Evolutionary conservation across 768 basidiomycete species (phyloP).

Genomic region (Hygrocybe punicea): DNA sequence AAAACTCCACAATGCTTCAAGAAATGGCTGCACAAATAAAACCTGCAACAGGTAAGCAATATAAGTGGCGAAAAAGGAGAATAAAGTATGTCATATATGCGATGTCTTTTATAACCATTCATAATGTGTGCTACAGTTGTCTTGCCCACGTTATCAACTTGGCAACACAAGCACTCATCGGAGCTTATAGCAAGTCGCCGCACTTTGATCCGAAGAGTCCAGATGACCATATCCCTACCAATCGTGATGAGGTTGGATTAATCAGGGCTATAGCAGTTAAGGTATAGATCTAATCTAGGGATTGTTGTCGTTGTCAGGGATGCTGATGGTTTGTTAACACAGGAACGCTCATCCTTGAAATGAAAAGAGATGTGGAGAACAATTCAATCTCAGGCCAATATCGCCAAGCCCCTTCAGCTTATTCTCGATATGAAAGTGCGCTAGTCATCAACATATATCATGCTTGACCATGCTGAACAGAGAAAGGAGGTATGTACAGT

Average conservation of each 20-base stretch:
- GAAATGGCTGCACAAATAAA: constrained; percentile 21
- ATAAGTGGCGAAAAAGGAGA: not conserved
- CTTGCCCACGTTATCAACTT: constrained; percentile 34
- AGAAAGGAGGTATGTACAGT: constrained; percentile 1
- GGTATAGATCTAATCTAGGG: constrained; percentile 1
- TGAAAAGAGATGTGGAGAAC: constrained; percentile 19
- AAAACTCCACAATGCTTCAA: constrained; percentile 37
- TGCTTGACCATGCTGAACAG: constrained; percentile 20
- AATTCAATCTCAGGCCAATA: constrained; percentile 12
- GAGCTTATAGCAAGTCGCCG: constrained; percentile 16
- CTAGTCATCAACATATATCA: constrained; percentile 33
- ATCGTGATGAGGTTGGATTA: constrained; percentile 23
- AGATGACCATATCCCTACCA: constrained; percentile 15
- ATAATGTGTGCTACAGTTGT: constrained; percentile 19
- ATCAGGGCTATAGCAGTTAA: constrained; percentile 11
- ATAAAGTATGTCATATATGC: constrained; percentile 10
- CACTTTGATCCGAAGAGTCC: constrained; percentile 13
- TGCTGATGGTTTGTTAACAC: too few relatives aligned
- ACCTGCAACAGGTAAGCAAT: not conserved
- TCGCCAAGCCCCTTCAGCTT: constrained; percentile 13
- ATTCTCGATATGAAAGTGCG: constrained; percentile 30
- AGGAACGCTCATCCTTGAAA: constrained; percentile 28
- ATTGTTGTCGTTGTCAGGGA: not conserved
- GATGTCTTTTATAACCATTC: not conserved
- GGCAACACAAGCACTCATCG: constrained; percentile 31